These are phyloP conservation scores for Amanita pseudoporphyria DNA, from an alignment of 768 basidiomycete species.

Conservation along the genomic window DNA sequence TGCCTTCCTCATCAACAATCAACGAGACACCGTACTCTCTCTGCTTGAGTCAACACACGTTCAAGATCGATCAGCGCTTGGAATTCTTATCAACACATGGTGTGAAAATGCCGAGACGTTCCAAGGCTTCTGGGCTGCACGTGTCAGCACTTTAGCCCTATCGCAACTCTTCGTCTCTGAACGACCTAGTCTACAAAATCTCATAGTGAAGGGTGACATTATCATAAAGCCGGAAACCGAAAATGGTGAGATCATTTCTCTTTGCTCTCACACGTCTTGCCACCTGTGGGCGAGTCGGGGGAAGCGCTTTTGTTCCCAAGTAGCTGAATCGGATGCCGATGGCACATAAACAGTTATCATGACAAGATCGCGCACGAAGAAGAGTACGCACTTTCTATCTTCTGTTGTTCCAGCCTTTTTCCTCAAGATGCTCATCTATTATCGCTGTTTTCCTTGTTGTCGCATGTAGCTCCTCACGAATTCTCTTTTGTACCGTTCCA, in stretches of 20 bases:
- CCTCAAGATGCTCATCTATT: constrained; percentile 26
- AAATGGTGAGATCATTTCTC: constrained; percentile 48
- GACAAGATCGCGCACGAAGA: constrained; percentile 87
- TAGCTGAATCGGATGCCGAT: constrained; percentile 12
- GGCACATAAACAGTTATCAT: constrained; percentile 63
- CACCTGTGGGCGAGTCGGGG: background rate
- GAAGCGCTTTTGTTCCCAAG: constrained; percentile 8
- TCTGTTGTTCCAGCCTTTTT: constrained; percentile 10
- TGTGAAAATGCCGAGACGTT: constrained; percentile 92
- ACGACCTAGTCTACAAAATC: constrained; percentile 52
- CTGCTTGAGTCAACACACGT: constrained; percentile 64
- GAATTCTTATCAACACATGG: constrained; percentile 88
- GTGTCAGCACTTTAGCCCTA: constrained; percentile 78
- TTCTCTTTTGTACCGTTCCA: constrained; percentile 85
- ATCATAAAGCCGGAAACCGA: constrained; percentile 74
- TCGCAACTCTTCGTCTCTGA: constrained; percentile 60
- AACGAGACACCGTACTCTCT: constrained; percentile 68
- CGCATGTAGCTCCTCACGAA: constrained; percentile 64
- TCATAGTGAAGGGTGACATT: constrained; percentile 87
- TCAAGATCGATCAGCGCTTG: constrained; percentile 58
- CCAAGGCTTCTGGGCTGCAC: constrained; percentile 90
- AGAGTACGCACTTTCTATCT: constrained; percentile 42
- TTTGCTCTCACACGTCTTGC: background rate
- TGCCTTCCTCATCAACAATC: constrained; percentile 85
- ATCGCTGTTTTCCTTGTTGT: constrained; percentile 22